Conservation (phyloP, 345 rosid genomes). For the Gynandropsis gynandra region DNA sequence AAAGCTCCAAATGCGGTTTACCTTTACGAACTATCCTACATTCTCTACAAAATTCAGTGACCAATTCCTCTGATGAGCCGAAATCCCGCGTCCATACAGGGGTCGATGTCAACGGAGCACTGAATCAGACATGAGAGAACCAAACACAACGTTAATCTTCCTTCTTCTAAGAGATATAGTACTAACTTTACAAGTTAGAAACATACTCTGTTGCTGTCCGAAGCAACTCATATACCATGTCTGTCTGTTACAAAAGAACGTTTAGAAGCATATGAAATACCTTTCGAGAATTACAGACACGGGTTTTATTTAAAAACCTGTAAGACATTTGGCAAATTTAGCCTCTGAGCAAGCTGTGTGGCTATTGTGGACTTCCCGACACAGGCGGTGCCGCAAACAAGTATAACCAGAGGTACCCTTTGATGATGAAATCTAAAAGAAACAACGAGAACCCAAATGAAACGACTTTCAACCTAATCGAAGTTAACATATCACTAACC, state of each 20-base stretch:
- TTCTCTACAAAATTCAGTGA: slow-evolving; percentile 91
- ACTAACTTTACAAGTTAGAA: neutral
- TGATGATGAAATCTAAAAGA: slow-evolving; percentile 84
- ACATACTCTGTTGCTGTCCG: slow-evolving; percentile 91
- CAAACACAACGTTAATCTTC: neutral
- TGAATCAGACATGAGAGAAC: slow-evolving; percentile 18
- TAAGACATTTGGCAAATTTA: slow-evolving; percentile 93
- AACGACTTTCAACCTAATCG: neutral
- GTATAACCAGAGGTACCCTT: slow-evolving; percentile 94
- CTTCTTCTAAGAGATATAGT: neutral
- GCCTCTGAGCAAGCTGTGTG: slow-evolving; percentile 96
- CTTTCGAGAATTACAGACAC: slow-evolving; percentile 4
- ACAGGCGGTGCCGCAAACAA: slow-evolving; percentile 98
- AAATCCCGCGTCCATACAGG: slow-evolving; percentile 95
- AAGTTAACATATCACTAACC: slow-evolving; percentile 30
- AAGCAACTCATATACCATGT: slow-evolving; percentile 81
- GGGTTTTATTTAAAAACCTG: slow-evolving; percentile 41
- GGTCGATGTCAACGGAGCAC: slow-evolving; percentile 88
- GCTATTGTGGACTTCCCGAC: slow-evolving; percentile 98
- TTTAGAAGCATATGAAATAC: too few relatives aligned
- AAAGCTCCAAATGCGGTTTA: slow-evolving; percentile 22
- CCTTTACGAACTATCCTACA: slow-evolving; percentile 99
- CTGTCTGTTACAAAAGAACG: slow-evolving; percentile 51
- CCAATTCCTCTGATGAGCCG: slow-evolving; percentile 76
- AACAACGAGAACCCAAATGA: neutral